Conservation (phyloP, 1,284 basidiomycete genomes). For the Cystobasidium sp. region DNA sequence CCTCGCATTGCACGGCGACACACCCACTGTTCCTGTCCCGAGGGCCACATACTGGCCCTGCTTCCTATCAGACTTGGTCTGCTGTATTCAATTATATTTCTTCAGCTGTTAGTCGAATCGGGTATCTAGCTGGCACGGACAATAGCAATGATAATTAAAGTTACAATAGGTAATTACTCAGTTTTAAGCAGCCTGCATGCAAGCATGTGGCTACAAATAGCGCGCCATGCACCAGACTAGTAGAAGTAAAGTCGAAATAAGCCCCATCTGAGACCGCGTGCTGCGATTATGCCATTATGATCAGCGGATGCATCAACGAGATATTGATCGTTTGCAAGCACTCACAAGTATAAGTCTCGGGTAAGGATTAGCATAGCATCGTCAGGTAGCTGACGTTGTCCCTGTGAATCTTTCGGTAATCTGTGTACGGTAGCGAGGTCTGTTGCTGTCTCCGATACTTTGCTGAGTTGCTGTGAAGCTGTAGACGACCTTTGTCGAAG, state of each 20-base stretch:
- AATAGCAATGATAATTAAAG: too few relatives aligned
- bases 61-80: too few relatives aligned
- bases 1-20: conserved; percentile 45
- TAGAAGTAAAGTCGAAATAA: conserved; percentile 14
- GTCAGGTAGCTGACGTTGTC: conserved; percentile 39
- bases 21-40: conserved; percentile 18
- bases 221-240: conserved; percentile 23
- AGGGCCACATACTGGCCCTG: not conserved
- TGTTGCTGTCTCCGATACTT: conserved; percentile 4
- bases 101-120: too few relatives aligned
- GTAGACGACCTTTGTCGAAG: not conserved
- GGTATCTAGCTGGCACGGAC: too few relatives aligned
- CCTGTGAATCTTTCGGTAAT: conserved; percentile 2
- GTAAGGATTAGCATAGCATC: conserved; percentile 53
- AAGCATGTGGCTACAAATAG: not conserved
- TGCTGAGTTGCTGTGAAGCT: conserved; percentile 2
- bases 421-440: conserved; percentile 23
- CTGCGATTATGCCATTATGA: not conserved
- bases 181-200: not conserved
- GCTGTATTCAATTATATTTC: too few relatives aligned
- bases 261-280: conserved; percentile 39
- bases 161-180: not conserved
- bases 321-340: conserved; percentile 7
- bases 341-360: conserved; percentile 51
- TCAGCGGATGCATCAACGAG: not conserved